Base-by-base conservation (phyloP, 2,329 filamentous ascomycete species). In the Ophiostoma pallidulum region DNA sequence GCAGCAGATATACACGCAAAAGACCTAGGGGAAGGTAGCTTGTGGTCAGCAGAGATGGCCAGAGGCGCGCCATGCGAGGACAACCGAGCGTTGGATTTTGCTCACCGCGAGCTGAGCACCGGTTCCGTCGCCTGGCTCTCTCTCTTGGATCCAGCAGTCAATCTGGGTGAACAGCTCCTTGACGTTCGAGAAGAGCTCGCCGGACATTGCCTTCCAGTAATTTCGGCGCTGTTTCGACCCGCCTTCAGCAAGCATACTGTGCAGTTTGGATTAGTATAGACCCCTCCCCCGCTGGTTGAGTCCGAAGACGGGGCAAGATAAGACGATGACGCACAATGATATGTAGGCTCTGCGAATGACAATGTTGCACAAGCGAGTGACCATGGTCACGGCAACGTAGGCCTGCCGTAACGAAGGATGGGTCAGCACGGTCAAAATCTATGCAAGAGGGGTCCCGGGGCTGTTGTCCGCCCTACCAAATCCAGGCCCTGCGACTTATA, bases 331-430 rank as follows among this genome's bases (percentile, higher is more conserved):
- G 55, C 60, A 82, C 78, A 77, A 69, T 53, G 84, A 81, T 47
- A 75, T 40, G 16, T 77, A 77, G n/a, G 72, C 68, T 46, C 73
- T 72, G 16, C 75, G 68, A 19, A 77, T 60, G 13, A 78, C 69
- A 46, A 78, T 77, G 49, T 78, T 75, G 57, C 74, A 77, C 5
- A 78, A 66, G 3, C 74, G 68, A 2, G 72, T 68, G 46, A 74
- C 70, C 64, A 76, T 76, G 4, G 74, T 76, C 5, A 77, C 68
- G 36, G 71, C 71, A 10, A 77, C 64, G 56, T 78, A 78, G 1
- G 70, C 72, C 73, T 75, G 22, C 14, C 8, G n/a, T n/a, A n/a
- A n/a, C n/a, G 4, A 8, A 24, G 33, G 18, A 9, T 22, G 16
- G 8, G 26, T 24, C 5, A 6, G 9, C 12, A 20, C 3, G 4